phyloP scores from a whole-genome alignment of 768 basidiomycete genomes.

The Agrocybe praecox region DNA sequence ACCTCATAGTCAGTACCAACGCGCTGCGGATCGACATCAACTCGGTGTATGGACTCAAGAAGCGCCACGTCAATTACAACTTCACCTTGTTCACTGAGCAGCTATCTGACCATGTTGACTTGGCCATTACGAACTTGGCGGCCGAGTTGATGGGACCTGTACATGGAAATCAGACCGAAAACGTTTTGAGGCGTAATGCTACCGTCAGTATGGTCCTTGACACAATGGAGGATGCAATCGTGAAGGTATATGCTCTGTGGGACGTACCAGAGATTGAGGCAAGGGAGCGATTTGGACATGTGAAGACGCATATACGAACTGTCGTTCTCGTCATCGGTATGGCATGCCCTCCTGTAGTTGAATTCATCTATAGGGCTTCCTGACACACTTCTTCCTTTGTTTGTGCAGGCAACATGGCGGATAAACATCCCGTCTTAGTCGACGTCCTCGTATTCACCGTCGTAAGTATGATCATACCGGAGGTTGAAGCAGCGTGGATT shows the following conservation, averaged over 20 bases:
- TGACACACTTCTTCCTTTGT: background rate
- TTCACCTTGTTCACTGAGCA: constrained; percentile 17
- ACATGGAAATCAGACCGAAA: constrained; percentile 27
- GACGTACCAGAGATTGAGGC: constrained; percentile 26
- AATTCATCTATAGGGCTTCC: no score
- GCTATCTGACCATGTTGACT: constrained; percentile 19
- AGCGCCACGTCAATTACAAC: background rate
- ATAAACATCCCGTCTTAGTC: background rate
- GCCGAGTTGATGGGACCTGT: constrained; percentile 31
- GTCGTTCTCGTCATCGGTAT: constrained; percentile 27
- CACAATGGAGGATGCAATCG: constrained; percentile 24
- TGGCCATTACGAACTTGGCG: constrained; percentile 21
- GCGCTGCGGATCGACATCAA: constrained; percentile 10
- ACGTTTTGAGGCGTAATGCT: constrained; percentile 25
- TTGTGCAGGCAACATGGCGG: background rate
- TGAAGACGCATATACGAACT: constrained; percentile 24
- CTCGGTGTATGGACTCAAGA: background rate
- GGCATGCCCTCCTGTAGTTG: background rate
- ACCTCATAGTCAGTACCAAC: constrained; percentile 18
- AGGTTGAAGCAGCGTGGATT: background rate
- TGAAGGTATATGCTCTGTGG: constrained; percentile 18
- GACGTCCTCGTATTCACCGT: background rate
- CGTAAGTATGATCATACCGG: background rate
- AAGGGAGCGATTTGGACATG: constrained; percentile 18
- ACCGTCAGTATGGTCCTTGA: constrained; percentile 23